A percentile compares a stretch with the other conserved stretches of the same genome.
These are phyloP conservation scores for Astragalus glycyphyllos DNA, from an alignment of 306 rosid species.

Conservation along the genomic window DNA sequence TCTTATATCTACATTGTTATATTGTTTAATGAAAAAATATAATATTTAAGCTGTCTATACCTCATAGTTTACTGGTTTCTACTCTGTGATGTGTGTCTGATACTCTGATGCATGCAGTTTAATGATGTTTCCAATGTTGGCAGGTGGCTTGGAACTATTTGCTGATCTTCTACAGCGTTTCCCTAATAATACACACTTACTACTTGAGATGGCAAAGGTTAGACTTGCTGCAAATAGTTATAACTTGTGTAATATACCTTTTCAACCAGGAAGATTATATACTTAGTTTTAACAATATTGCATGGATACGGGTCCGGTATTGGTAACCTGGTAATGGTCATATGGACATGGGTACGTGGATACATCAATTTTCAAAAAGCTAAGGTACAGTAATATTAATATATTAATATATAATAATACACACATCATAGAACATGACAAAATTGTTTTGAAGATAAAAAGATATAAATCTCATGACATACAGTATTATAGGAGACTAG, in stretches of 20 bases:
- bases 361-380: slow-evolving; percentile 10
- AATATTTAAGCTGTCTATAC: background rate
- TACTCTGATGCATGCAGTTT: slow-evolving; percentile 32
- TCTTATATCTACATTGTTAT: background rate
- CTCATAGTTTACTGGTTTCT: slow-evolving; percentile 12
- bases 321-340: background rate
- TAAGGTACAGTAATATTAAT: background rate
- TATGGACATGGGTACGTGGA: background rate
- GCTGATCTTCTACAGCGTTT: slow-evolving; percentile 91
- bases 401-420: background rate
- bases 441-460: background rate
- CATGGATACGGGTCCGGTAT: background rate
- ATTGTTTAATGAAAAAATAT: background rate
- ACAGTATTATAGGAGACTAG: background rate
- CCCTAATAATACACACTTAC: slow-evolving; percentile 83
- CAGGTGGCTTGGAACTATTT: slow-evolving; percentile 94
- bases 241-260: slow-evolving; percentile 29
- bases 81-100: slow-evolving; percentile 27
- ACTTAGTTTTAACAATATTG: slow-evolving; percentile 5
- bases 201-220: slow-evolving; percentile 98
- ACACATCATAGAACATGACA: background rate
- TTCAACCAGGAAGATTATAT: slow-evolving; percentile 20
- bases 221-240: slow-evolving; percentile 43
- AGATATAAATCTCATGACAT: background rate
- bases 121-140: slow-evolving; percentile 40